Evolutionary conservation across 2,329 filamentous ascomycete species (phyloP).

Genomic region (Sporothrix humicola): DNA sequence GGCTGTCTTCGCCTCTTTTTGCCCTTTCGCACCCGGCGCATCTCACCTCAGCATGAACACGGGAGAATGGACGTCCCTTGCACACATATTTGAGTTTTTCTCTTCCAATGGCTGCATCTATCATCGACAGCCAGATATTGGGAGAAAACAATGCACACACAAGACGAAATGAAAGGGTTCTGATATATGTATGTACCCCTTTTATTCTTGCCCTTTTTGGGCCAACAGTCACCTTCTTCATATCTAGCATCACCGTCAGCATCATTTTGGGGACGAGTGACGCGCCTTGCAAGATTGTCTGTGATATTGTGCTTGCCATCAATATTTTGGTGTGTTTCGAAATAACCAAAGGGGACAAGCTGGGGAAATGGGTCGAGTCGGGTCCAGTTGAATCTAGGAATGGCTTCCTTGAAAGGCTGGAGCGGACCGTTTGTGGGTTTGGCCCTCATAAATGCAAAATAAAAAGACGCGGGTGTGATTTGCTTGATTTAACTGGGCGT

Average conservation of each 20-base stretch:
- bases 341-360: neutral
- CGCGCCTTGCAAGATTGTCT: neutral
- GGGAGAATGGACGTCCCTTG: neutral
- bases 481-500: neutral
- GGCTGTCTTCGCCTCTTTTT: neutral
- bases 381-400: neutral
- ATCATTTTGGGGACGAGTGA: no score
- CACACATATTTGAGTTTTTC: neutral
- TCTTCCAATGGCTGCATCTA: neutral
- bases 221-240: neutral
- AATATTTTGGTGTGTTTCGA: neutral
- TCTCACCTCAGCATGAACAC: conserved; percentile 15
- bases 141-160: neutral
- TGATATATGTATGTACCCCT: neutral
- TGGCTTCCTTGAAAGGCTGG: no score
- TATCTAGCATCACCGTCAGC: neutral
- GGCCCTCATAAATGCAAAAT: neutral
- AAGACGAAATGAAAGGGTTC: neutral
- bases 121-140: neutral
- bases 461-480: neutral
- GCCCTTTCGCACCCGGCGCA: neutral
- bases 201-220: neutral
- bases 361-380: neutral
- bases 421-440: neutral
- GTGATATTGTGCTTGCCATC: neutral